phyloP scores from a whole-genome alignment of 1,284 basidiomycete genomes.

The Malassezia pachydermatis region DNA sequence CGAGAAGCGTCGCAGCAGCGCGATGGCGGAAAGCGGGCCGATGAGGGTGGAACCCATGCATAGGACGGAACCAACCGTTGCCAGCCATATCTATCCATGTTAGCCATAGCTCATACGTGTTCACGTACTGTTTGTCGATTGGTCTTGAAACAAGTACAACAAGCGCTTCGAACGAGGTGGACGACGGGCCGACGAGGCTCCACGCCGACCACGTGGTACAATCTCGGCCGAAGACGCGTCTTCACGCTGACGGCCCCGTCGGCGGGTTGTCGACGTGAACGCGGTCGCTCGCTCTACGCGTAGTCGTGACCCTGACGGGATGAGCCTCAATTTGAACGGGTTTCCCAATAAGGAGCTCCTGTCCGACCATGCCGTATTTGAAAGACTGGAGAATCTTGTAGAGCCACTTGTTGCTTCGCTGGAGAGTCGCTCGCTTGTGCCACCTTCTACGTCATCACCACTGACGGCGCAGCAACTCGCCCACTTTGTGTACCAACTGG shows the following conservation, averaged over 20 bases:
- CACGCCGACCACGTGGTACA: too few relatives aligned
- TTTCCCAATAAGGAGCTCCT: slow-evolving; percentile 20
- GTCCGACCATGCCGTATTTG: slow-evolving; percentile 11
- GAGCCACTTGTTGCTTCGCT: slow-evolving; percentile 16
- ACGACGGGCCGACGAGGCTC: too few relatives aligned
- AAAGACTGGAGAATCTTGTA: slow-evolving; percentile 17
- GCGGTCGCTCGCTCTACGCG: slow-evolving; percentile 9
- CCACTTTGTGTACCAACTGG: slow-evolving; percentile 24
- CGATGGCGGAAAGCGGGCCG: slow-evolving; percentile 39
- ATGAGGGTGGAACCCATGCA: slow-evolving; percentile 41
- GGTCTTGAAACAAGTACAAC: too few relatives aligned
- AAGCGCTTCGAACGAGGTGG: too few relatives aligned
- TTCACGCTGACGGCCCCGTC: neutral
- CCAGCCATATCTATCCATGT: slow-evolving; percentile 7
- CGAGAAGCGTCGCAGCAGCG: slow-evolving; percentile 37
- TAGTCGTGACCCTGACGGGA: slow-evolving; percentile 9
- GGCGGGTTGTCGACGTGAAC: neutral
- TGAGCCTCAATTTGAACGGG: slow-evolving; percentile 26
- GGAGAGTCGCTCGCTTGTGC: neutral
- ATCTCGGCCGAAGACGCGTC: slow-evolving; percentile 11
- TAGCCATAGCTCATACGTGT: too few relatives aligned
- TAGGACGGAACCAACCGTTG: slow-evolving; percentile 35
- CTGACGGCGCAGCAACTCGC: slow-evolving; percentile 16
- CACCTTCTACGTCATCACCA: neutral
- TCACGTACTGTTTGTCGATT: too few relatives aligned